A percentile compares a stretch with the other conserved stretches of the same genome.
Evolutionary conservation across 306 rosid species (phyloP).

Genomic region (Dalbergia oliveri): DNA sequence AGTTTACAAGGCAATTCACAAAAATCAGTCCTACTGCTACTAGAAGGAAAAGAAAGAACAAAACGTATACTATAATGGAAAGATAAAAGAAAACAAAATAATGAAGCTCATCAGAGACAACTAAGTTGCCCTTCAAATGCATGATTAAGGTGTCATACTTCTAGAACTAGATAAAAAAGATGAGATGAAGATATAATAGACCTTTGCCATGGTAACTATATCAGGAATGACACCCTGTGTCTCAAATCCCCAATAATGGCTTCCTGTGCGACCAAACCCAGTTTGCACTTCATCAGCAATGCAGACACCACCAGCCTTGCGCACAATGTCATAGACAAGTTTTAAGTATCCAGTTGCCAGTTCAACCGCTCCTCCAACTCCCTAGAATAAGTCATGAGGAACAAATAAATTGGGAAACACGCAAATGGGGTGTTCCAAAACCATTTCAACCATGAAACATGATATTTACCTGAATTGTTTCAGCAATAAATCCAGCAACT

Average conservation of each 20-base stretch:
- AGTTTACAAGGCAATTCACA: neutral
- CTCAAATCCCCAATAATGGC: constrained; percentile 95
- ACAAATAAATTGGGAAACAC: constrained; percentile 24
- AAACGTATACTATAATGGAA: constrained; percentile 11
- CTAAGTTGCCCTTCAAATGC: constrained; percentile 35
- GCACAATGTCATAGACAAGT: constrained; percentile 79
- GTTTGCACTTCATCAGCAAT: constrained; percentile 99
- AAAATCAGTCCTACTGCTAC: constrained; percentile 7
- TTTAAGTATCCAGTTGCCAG: constrained; percentile 91
- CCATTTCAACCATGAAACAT: neutral
- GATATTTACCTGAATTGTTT: constrained; percentile 76
- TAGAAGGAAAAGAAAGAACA: constrained; percentile 18
- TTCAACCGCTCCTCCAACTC: constrained; percentile 95
- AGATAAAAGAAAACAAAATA: neutral
- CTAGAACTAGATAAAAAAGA: constrained; percentile 1
- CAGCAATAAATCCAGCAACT: constrained; percentile 90
- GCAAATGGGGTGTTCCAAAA: neutral
- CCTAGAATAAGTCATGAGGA: constrained; percentile 54
- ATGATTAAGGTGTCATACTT: constrained; percentile 18
- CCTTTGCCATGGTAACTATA: constrained; percentile 99
- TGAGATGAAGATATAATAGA: constrained; percentile 36
- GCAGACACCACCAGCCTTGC: constrained; percentile 92
- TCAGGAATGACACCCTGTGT: constrained; percentile 93
- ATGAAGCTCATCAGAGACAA: constrained; percentile 1
- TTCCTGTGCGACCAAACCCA: constrained; percentile 94